These are phyloP conservation scores for Daldinia eschscholtzii DNA, from an alignment of 2,329 filamentous ascomycete species.

Conservation along the genomic window DNA sequence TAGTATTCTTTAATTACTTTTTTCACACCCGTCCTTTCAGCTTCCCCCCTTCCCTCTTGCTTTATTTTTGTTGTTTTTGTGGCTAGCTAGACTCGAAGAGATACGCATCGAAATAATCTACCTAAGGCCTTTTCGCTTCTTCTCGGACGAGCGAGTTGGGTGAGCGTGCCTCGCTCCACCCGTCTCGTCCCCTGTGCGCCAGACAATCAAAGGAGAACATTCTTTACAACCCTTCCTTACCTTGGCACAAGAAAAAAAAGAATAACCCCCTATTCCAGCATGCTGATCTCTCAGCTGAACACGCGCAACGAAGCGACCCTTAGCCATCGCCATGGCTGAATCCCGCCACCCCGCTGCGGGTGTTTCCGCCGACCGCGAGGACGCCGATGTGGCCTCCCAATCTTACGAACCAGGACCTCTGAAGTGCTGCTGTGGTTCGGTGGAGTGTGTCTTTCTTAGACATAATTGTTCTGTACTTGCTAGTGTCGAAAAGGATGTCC, in stretches of 20 bases:
- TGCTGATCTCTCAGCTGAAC: conserved; percentile 41
- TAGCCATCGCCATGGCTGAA: conserved; percentile 40
- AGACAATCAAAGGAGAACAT: conserved; percentile 16
- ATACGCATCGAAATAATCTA: conserved; percentile 20
- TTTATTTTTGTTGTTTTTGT: conserved; percentile 1
- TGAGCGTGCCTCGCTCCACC: conserved; percentile 30
- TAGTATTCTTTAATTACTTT: conserved; percentile 2
- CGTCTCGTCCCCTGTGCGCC: conserved; percentile 12
- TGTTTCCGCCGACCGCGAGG: conserved; percentile 27
- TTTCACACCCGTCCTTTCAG: not conserved
- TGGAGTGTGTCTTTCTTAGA: conserved; percentile 82
- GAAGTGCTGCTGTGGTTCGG: conserved; percentile 86
- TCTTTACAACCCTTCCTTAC: conserved; percentile 18
- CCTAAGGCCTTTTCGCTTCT: conserved; percentile 19
- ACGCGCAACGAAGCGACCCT: conserved; percentile 38
- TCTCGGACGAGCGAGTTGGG: conserved; percentile 25
- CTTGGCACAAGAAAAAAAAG: conserved; percentile 9
- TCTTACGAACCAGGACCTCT: conserved; percentile 55
- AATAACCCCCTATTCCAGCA: conserved; percentile 33
- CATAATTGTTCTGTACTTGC: conserved; percentile 84
- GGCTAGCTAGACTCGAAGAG: conserved; percentile 5
- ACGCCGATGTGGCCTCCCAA: conserved; percentile 30
- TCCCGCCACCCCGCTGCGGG: conserved; percentile 24
- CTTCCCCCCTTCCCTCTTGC: not conserved
- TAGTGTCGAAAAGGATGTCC: conserved; percentile 87